Base-by-base conservation (phyloP, 2,329 filamentous ascomycete genomes). In the Paramyrothecium sp. region DNA sequence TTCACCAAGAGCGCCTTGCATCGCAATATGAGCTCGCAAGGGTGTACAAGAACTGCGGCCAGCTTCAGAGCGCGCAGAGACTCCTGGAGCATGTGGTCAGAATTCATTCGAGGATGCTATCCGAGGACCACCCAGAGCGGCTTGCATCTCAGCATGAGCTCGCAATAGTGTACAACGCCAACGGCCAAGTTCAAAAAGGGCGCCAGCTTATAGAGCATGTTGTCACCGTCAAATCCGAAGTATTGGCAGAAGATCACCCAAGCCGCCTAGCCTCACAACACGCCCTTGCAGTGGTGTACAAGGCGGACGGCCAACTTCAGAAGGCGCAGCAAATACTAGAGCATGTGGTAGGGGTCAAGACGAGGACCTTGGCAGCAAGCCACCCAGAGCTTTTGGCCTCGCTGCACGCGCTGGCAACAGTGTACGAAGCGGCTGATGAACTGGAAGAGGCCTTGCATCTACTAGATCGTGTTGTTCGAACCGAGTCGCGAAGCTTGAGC, bases 101-200 rank as follows among this genome's bases (percentile, higher is more conserved):
- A 17, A 33, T 38, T 4, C 16, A 49, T 4, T 30, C n/a, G n/a
- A 34, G 34, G 19, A 51, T 7, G 20, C n/a, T 54, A 8, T 23
- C 38, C 17, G 26, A 52, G 7, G 51, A 54, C 1, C n/a, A 56
- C 22, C 2, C 8, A 22, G 2, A 17, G 16, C 54, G 51, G 26
- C 51, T 59, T 3, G n/a, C 5, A 20, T 51, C 51, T 47, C 46
- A 58, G 33, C 12, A 48, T n/a, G 12, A 22, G 3, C 56, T 58
- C 20, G 56, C 53, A 53, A 7, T 0, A 8, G 41, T 33, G 17
- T 58, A 58, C 26, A 20, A 20, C 3, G 47, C 47, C 33, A 52
- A 49, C 26, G 57, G 57, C 8, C 46, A 59, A 30, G n/a, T 20
- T 16, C 38, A 34, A 51, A 30, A 57, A 23, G 55, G 54, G 13